Evolutionary conservation across 179 eudicot species (phyloP), one percentile per base, ranked within the genome.

Genomic region (Beta macrorhiza): DNA sequence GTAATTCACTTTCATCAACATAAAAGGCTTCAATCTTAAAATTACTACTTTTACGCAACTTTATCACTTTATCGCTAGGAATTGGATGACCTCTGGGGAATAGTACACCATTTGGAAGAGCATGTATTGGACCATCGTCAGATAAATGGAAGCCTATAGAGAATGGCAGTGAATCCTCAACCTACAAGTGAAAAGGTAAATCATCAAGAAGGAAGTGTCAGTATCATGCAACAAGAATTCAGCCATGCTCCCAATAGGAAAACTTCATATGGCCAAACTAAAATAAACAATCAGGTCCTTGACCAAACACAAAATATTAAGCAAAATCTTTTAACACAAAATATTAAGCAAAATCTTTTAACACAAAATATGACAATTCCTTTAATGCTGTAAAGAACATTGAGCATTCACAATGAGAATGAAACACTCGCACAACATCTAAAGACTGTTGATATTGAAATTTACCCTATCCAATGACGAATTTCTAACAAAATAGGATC

Each of bases 81-180:
- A 97, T 85, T 79, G 91, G 85, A 86, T 88, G 92, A 62, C 95
- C 93, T 86, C 84, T 92, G 42, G 89, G 91, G 88, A 91, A 94
- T 77, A 97, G 79, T 56, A 84, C 79, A 37, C 82, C 86, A 82
- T 84, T 89, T 20, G 90, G 81, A 56, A 72, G 81, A 12, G 90
- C 83, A 69, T 81, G 64, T 74, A 88, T 80, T 58, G 89, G 91
- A 82, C 87, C 91, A 86, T 88, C 89, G 81, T 88, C 91, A 56
- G 37, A 15, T 52, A 87, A 83, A 77, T 84, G 78, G 69, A 94
- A 81, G 64, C 93, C 97, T 55, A 97, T 83, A n/a, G 94, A 89
- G 85, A 93, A 97, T 70, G 99, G 98, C 82, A 92, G 86, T 19
- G 93, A 88, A 85, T 94, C 99, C 83, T 91, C 93, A 58, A 97